These are phyloP conservation scores for Penicillium samsonianum DNA, from an alignment of 495 filamentous ascomycete genomes.

Conservation along the genomic window DNA sequence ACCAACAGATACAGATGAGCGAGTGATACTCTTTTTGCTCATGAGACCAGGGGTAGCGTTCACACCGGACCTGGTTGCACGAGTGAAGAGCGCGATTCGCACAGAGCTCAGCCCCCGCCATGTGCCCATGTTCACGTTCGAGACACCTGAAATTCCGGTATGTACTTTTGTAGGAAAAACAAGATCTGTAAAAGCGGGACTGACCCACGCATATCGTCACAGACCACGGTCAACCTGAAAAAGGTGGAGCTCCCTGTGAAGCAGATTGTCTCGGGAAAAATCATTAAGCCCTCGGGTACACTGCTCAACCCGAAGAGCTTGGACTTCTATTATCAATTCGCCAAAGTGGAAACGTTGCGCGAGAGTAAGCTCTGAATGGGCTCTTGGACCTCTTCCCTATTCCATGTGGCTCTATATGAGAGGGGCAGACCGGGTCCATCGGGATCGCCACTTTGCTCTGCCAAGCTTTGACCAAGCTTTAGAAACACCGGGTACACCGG, in stretches of 20 bases:
- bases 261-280: slow-evolving; percentile 75
- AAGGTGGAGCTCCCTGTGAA: slow-evolving; percentile 87
- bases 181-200: slow-evolving; percentile 1
- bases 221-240: slow-evolving; percentile 82
- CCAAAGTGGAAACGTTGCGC: slow-evolving; percentile 67
- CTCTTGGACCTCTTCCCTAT: slow-evolving; percentile 5
- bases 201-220: slow-evolving; percentile 12
- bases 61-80: slow-evolving; percentile 53
- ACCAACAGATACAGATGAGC: slow-evolving; percentile 68
- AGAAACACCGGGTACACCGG: background rate
- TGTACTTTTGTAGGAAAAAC: slow-evolving; percentile 30
- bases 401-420: slow-evolving; percentile 17
- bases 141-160: slow-evolving; percentile 79
- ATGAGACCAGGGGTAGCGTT: slow-evolving; percentile 55
- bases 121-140: slow-evolving; percentile 76
- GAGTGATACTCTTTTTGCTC: slow-evolving; percentile 71
- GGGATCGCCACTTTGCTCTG: slow-evolving; percentile 12
- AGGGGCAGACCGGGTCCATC: slow-evolving; percentile 14
- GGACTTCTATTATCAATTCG: slow-evolving; percentile 79
- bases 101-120: slow-evolving; percentile 67
- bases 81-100: slow-evolving; percentile 63
- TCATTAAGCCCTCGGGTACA: slow-evolving; percentile 74
- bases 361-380: slow-evolving; percentile 27
- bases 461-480: slow-evolving; percentile 36
- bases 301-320: slow-evolving; percentile 73